Evolutionary conservation across 352 stramenopile genomes (phyloP), one percentile per base, ranked within the genome.

Genomic region (Phytophthora citrophthora): DNA sequence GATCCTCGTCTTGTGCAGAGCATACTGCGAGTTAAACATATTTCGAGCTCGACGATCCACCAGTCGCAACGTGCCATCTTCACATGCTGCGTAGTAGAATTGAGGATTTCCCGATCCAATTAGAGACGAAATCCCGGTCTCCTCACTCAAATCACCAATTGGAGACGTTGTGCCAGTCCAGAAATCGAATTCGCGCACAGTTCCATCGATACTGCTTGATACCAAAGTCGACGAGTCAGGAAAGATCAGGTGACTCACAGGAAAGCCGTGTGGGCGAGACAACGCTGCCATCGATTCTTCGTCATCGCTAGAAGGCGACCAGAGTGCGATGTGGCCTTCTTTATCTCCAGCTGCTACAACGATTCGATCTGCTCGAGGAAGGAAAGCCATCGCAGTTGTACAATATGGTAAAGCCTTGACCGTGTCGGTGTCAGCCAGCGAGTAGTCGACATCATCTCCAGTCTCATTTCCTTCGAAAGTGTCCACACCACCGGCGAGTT

Each of bases 321-420:
- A 68, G n/a, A 69, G 41, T 8, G 58, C 20, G 5, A 94, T n/a
- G 54, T 91, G 70, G 11, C 87, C 87, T 11, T 76, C 57, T 57
- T 90, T 94, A 63, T 94, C 84, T 4, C 80, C 88, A 43, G 58
- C 68, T 1, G 72, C 83, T 3, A 91, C 67, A 5, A 94, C 43
- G n/a, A 91, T 40, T 39, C 76, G 68, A 54, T 88, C 74, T 9
- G 56, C 54, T 24, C 75, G 79, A n/a, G 85, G 85, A 31, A 89
- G 82, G 64, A 95, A 86, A 34, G 75, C 71, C 24, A 95, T 68
- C 7, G 83, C 70, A 43, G 80, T 89, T 20, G 91, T 72, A 23
- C 72, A 77, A 23, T 89, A 66, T 6, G 76, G 60, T 29, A 73
- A 44, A 7, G 78, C 72, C 62, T 94, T 94, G 45, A 81, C 68